phyloP scores from a whole-genome alignment of 805 yeast species.

The Ogataea thermomethanolica region DNA sequence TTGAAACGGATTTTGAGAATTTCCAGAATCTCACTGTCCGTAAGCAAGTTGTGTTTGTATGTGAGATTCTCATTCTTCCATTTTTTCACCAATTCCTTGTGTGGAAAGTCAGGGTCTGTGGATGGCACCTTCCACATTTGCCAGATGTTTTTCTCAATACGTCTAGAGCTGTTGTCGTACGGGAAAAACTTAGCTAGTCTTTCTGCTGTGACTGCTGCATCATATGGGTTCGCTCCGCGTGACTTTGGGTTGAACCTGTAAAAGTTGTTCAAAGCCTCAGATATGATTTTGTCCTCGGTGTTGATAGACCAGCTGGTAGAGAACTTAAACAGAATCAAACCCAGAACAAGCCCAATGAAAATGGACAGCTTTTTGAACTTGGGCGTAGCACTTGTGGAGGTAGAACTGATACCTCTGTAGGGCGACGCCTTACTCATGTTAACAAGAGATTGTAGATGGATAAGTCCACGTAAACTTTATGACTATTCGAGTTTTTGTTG shows the following conservation, averaged over 20 bases:
- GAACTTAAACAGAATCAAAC: constrained; percentile 26
- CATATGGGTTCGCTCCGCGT: constrained; percentile 34
- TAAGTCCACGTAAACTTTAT: neutral
- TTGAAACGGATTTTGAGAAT: constrained; percentile 26
- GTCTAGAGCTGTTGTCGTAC: constrained; percentile 32
- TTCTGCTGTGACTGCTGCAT: constrained; percentile 31
- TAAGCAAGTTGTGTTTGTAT: constrained; percentile 30
- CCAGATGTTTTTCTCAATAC: constrained; percentile 32
- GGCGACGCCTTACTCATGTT: constrained; percentile 23
- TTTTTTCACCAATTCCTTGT: constrained; percentile 28
- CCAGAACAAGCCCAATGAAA: constrained; percentile 26
- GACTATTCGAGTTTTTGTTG: too few relatives aligned
- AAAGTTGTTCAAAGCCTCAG: constrained; percentile 29
- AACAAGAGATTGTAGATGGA: neutral
- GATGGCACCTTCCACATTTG: constrained; percentile 36
- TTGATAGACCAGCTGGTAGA: constrained; percentile 26
- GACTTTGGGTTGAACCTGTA: constrained; percentile 32
- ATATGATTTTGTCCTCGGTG: constrained; percentile 26
- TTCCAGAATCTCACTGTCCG: constrained; percentile 33
- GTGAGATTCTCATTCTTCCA: constrained; percentile 36
- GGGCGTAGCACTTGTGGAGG: constrained; percentile 13
- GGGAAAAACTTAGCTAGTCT: constrained; percentile 32
- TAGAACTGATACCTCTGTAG: constrained; percentile 24
- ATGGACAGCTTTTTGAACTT: constrained; percentile 27
- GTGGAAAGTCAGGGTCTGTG: constrained; percentile 35